Percentiles rank a stretch among this genome's conserved stretches.
Conservation (phyloP, 2,329 filamentous ascomycete genomes). For the Fusarium brachygibbosum region DNA sequence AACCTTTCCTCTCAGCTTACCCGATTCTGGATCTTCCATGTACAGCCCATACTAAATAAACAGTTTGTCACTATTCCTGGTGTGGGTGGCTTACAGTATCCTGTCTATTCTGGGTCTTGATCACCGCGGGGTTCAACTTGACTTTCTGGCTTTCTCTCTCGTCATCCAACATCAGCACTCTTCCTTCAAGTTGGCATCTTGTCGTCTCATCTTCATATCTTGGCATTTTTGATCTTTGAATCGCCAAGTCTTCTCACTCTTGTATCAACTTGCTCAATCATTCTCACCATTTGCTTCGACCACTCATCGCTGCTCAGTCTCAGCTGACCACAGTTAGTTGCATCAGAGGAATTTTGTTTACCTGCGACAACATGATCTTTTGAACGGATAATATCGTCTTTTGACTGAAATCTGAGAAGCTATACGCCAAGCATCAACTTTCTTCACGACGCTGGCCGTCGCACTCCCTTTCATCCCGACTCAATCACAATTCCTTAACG, state of each 20-base stretch:
- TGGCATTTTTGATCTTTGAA: neutral
- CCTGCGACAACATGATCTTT: neutral
- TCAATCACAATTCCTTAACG: neutral
- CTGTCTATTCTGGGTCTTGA: neutral
- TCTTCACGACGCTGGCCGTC: conserved; percentile 25
- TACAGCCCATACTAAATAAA: neutral
- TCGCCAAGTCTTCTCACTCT: neutral
- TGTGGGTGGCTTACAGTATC: conserved; percentile 14
- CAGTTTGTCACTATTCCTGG: conserved; percentile 2
- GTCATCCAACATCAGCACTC: conserved; percentile 16
- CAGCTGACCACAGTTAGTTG: neutral
- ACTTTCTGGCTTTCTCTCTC: neutral
- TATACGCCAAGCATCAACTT: neutral
- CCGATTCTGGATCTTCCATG: neutral
- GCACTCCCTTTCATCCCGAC: neutral
- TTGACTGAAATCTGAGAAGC: neutral
- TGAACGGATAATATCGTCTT: neutral
- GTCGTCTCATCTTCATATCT: neutral
- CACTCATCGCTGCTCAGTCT: neutral
- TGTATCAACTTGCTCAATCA: conserved; percentile 40
- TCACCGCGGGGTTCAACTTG: conserved; percentile 10
- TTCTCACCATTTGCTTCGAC: conserved; percentile 11
- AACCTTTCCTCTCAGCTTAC: neutral
- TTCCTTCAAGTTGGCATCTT: neutral
- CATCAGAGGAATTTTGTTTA: neutral